phyloP scores from a whole-genome alignment of 768 basidiomycete species.

The Russula earlei region DNA sequence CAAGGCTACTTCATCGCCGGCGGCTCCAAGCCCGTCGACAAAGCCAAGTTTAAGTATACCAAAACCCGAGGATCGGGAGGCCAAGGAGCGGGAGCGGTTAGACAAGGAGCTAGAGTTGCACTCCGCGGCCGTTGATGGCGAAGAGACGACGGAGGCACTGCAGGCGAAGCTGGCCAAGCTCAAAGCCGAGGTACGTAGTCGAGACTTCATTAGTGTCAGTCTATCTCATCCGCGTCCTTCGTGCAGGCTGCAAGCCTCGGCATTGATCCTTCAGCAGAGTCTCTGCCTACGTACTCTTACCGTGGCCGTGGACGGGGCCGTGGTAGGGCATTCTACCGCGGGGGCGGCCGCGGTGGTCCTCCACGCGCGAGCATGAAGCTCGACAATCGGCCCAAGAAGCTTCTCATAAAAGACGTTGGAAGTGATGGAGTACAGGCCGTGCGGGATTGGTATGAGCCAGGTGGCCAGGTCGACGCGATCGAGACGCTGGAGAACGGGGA shows the following conservation, averaged over 20 bases:
- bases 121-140: slow-evolving; percentile 35
- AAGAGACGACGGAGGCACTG: slow-evolving; percentile 56
- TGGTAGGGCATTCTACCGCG: slow-evolving; percentile 48
- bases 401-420: slow-evolving; percentile 62
- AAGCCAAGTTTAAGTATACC: slow-evolving; percentile 21
- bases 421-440: slow-evolving; percentile 49
- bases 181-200: slow-evolving; percentile 58
- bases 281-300: slow-evolving; percentile 34
- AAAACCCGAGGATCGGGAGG: slow-evolving; percentile 39
- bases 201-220: not conserved
- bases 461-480: slow-evolving; percentile 61
- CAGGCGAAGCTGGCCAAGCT: slow-evolving; percentile 68
- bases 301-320: slow-evolving; percentile 65
- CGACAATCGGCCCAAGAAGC: slow-evolving; percentile 78
- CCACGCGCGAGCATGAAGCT: slow-evolving; percentile 74
- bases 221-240: not conserved
- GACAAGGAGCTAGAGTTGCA: slow-evolving; percentile 81
- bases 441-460: slow-evolving; percentile 78
- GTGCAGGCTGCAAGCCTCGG: slow-evolving; percentile 66
- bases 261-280: slow-evolving; percentile 33
- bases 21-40: slow-evolving; percentile 24
- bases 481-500: slow-evolving; percentile 47
- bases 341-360: slow-evolving; percentile 53
- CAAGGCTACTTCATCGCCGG: slow-evolving; percentile 34
- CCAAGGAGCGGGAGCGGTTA: slow-evolving; percentile 53